Evolutionary conservation across 768 basidiomycete species (phyloP), one percentile per base, ranked within the genome.

Genomic region (Boletus sp.): DNA sequence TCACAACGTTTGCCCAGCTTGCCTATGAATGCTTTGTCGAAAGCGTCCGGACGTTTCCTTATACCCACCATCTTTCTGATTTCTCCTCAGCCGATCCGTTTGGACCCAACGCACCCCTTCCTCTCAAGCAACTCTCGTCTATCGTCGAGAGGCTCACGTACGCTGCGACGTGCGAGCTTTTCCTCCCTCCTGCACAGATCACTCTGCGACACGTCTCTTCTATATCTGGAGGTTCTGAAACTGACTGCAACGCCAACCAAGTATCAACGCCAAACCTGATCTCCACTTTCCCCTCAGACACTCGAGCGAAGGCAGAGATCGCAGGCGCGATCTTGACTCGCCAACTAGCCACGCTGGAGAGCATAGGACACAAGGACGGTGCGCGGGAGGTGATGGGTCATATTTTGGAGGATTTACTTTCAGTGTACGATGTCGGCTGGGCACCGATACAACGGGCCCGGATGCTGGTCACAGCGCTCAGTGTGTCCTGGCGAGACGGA

Each of bases 101-200:
- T 47, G 62, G 62, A 2, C 57, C 73, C 60, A 73, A 73, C n/a
- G 52, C 71, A 0, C 76, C 74, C 12, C 64, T 76, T 29, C 64
- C 73, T 2, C 69, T 83, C 36, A 83, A 79, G 59, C 86, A 89
- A 54, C 77, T 90, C 7, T 80, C 75, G 1, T 68, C 73, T 8
- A 78, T 91, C 41, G 63, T 92, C 17, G 88, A 91, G 58, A 76
- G 84, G 18, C 73, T 85, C 24, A 86, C 90, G 0, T 87, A 85
- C 56, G 76, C 88, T 24, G 86, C 82, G 12, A 73, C 81, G 3
- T 87, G 81, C 66, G 90, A 92, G 30, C 79, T 92, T 5, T 73
- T 89, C 30, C 73, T 87, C 47, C 61, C 75, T 8, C 72, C 83
- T 0, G 66, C 71, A 6, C 73, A 77, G 12, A 75, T 89, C 6